Base-by-base conservation (phyloP, 345 rosid genomes). In the Murraya paniculata region DNA sequence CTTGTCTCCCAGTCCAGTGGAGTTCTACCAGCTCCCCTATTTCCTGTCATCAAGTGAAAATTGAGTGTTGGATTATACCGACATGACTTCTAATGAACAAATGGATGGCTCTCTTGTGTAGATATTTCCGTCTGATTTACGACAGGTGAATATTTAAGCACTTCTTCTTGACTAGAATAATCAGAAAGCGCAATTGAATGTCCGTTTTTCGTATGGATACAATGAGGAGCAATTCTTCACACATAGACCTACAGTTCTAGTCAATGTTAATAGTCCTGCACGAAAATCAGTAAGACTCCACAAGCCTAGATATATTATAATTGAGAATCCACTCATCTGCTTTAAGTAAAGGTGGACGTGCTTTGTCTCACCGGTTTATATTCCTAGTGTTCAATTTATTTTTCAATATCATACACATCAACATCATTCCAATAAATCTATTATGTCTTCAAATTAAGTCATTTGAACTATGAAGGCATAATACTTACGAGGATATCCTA, bases 1-100 rank as follows among this genome's bases (percentile, higher is more conserved):
- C 98, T 92, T 10, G 88, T 74, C 48, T 88, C 90, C 96, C 97
- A 95, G 84, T 88, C 91, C 69, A 91, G 79, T 65, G 97, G 85
- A 59, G 75, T 84, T 82, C 90, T 85, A 68, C 91, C 98, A 60
- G 79, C 80, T 71, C 84, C 89, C 41, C 85, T 78, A 77, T 70
- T 85, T 73, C 96, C 97, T 94, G 89, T 81, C 33, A 75, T 62
- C 53, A 38, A 80, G 79, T 50, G 33, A 7, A 59, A 67, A 70
- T 71, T 24, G 21, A 78, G 70, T 38, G 75, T 56, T 53, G 38
- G 35, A 45, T 3, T 45, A 45, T 45, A 13, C 5, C 1, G 18
- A 10, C 50, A 13, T 45, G 50, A 45, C 50, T 19, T 71, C 45
- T 38, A 16, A 28, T 50, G 61, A 16, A 19, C 59, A 27, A 50